Conservation (phyloP, 306 rosid genomes). For the Herpetospermum pedunculosum region DNA sequence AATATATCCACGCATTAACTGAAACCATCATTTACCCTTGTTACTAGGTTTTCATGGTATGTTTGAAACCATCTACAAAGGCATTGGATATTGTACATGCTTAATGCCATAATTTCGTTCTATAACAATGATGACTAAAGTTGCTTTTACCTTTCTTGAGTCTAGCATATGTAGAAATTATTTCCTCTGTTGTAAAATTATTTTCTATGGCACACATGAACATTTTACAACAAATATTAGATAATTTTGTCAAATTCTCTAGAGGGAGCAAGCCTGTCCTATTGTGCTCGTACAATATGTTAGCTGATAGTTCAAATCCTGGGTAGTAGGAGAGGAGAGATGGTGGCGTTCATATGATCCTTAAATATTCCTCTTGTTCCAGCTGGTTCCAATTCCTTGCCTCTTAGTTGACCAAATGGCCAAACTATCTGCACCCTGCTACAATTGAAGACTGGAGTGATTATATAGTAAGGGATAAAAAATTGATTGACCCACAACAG, state of each 20-base stretch:
- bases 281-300: background rate
- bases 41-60: background rate
- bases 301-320: background rate
- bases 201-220: background rate
- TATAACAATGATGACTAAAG: background rate
- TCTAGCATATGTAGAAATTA: background rate
- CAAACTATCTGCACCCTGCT: background rate
- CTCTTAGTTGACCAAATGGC: background rate
- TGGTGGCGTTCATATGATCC: background rate
- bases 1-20: background rate
- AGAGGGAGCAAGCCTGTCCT: background rate
- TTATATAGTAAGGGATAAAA: background rate
- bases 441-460: background rate
- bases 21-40: background rate
- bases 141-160: background rate
- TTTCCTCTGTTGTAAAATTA: background rate
- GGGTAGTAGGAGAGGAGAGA: background rate
- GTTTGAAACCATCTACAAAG: background rate
- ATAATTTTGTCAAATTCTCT: background rate
- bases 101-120: background rate
- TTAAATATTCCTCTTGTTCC: conserved; percentile 1
- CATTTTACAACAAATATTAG: background rate
- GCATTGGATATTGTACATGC: background rate
- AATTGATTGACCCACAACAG: background rate
- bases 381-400: background rate